Evolutionary conservation across 2,329 filamentous ascomycete species (phyloP), one percentile per base, ranked within the genome.

Genomic region (Lizonia empirigonia): DNA sequence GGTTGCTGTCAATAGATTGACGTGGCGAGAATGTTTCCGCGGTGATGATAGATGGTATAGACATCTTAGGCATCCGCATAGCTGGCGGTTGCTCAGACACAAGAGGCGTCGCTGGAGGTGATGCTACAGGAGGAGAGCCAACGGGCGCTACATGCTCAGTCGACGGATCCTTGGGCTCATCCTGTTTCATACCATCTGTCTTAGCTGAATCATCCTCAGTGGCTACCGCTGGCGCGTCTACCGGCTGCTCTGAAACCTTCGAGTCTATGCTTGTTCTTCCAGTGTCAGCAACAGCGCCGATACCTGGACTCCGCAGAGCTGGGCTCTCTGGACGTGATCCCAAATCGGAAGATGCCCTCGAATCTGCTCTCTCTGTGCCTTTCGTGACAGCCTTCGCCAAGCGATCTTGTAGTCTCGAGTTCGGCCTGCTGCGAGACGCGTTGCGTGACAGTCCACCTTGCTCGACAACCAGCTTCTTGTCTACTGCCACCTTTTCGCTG

Each of bases 401-500:
- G 55, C 91, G 84, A 70, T 96, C 92, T 69, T 97, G 92, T 34
- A 99, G 79, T 44, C 91, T 85, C 63, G 95, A 91, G 74, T 91
- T 94, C 54, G 83, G 78, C 59, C 85, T 82, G 56, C 80, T 84
- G 33, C 82, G 84, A 5, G 88, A 88, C 18, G 87, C 82, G 58
- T 79, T 84, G 67, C 87, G 82, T 41, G 87, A 85, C 42, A 56
- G 58, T 59, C 56, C 65, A 73, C 70, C 67, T 65, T 66, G 64
- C 33, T 74, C 71, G 46, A 59, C 57, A 47, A 60, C 50, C 61
- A 66, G 54, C 56, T 65, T 63, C 57, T 66, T 69, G 56, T 71
- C 67, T 24, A 55, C 55, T 2, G 52, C 46, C 18, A 55, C 40
- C 50, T 66, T 65, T 13, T 70, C 72, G 58, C 53, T 53, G 50